Evolutionary conservation across 2,329 filamentous ascomycete species (phyloP), one percentile per base, ranked within the genome.

Genomic region (Emericellopsis atlantica): DNA sequence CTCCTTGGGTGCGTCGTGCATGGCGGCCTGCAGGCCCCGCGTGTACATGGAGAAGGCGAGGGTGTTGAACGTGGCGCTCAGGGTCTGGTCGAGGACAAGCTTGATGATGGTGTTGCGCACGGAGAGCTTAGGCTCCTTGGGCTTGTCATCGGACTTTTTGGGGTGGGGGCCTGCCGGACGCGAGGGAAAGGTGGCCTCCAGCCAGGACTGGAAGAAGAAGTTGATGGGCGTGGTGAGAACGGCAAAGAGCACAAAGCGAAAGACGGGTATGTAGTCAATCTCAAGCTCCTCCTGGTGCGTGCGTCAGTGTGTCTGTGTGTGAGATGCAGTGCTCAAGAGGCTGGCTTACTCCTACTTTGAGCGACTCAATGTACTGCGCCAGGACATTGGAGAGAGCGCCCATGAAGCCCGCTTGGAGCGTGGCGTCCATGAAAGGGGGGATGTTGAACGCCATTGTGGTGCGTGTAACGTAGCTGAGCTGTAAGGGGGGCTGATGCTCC

Each of bases 161-260:
- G 60, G 43, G 21, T 43, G 49, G 36, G 14, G 40, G 16, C 6
- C 56, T 4, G 56, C 44, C 40, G 70, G 69, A 49, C 75, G 72
- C 1, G 81, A 80, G 0, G 88, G 88, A 54, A 87, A 93, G 4
- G 67, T 61, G 6, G 72, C 65, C 60, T 95, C 88, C 40, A 95
- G 70, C 54, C 74, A 84, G 33, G 76, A 72, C 68, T 94, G 88
- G 74, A 87, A 95, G 51, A 85, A 56, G 54, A 87, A 85, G 61
- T 95, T 95, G 36, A 84, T 84, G 3, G 88, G 87, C 33, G 80
- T 82, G 58, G 72, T 81, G 44, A 94, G 55, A 29, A 84, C 54
- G 48, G 80, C 75, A 65, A 81, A 94, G 40, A 86, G 54, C 40
- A 84, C 63, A 60, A 93, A 95, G 55, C 88, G 84, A 49, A 88